Evolutionary conservation across 768 basidiomycete genomes (phyloP).

Genomic region (Mycena chlorophos): DNA sequence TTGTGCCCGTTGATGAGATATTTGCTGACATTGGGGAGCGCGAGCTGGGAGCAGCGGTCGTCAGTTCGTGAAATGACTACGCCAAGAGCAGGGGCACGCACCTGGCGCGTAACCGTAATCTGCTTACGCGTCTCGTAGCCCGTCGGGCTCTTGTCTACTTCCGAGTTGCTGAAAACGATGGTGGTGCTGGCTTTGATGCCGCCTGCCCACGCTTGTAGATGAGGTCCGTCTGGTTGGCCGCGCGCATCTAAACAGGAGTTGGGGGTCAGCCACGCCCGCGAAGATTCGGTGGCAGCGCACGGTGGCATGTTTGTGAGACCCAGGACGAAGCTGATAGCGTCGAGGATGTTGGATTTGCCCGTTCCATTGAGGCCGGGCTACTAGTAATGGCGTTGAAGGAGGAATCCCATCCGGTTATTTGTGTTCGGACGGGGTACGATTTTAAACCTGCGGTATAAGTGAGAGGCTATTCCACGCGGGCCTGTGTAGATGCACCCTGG

Average conservation of each 20-base stretch:
- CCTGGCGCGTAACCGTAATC: constrained; percentile 96
- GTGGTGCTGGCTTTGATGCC: constrained; percentile 96
- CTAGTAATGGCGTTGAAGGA: constrained; percentile 99
- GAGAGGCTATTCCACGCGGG: no score
- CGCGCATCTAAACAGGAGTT: constrained; percentile 77
- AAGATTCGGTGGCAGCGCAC: constrained; percentile 40
- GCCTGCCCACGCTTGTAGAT: constrained; percentile 99
- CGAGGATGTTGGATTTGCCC: constrained; percentile 98
- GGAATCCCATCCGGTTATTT: constrained; percentile 94
- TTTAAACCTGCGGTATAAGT: constrained; percentile 74
- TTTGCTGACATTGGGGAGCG: constrained; percentile 89
- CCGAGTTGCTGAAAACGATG: constrained; percentile 98
- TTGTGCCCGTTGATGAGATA: constrained; percentile 97
- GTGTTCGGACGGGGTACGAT: constrained; percentile 94
- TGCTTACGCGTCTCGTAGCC: constrained; percentile 80
- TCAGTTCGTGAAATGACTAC: no score
- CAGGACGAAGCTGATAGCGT: constrained; percentile 98
- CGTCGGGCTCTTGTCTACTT: constrained; percentile 77
- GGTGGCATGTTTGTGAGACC: constrained; percentile 97
- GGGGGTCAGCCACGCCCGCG: background rate
- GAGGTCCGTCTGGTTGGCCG: constrained; percentile 92
- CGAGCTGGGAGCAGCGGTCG: constrained; percentile 57
- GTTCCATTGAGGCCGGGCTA: constrained; percentile 95
- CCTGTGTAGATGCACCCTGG: constrained; percentile 62
- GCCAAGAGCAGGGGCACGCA: no score